Conservation (phyloP, 2,329 filamentous ascomycete species). For the Tolypocladium paradoxum region DNA sequence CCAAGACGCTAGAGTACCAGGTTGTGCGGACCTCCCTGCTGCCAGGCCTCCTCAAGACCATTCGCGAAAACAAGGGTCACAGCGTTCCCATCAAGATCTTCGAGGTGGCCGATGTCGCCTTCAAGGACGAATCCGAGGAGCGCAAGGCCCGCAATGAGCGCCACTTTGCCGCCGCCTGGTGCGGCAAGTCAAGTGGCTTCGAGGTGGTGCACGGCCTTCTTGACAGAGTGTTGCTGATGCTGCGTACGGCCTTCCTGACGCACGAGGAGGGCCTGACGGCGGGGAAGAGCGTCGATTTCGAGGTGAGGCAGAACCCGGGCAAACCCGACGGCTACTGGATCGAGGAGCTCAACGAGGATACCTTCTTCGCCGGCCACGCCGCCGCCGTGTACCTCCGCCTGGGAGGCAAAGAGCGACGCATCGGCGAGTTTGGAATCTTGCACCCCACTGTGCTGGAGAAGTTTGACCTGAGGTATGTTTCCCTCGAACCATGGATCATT, state of each 20-base stretch:
- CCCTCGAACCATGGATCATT: not conserved
- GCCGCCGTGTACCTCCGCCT: constrained; percentile 74
- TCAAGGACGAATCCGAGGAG: constrained; percentile 76
- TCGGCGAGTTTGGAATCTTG: constrained; percentile 88
- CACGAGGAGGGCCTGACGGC: constrained; percentile 55
- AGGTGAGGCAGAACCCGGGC: constrained; percentile 40
- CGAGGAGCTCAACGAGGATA: constrained; percentile 79
- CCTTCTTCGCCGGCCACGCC: constrained; percentile 84
- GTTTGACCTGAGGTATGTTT: constrained; percentile 68
- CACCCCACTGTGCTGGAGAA: constrained; percentile 90
- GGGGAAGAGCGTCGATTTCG: constrained; percentile 39
- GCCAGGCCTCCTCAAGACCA: constrained; percentile 83
- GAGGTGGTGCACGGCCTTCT: constrained; percentile 91
- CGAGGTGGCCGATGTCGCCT: constrained; percentile 81
- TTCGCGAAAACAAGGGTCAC: constrained; percentile 87
- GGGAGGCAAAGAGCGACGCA: constrained; percentile 59
- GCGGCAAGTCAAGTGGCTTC: constrained; percentile 88
- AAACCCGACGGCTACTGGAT: constrained; percentile 81
- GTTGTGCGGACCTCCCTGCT: constrained; percentile 80
- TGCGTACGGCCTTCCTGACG: constrained; percentile 70
- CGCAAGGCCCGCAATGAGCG: constrained; percentile 85
- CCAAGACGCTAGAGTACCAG: constrained; percentile 89
- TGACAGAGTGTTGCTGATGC: constrained; percentile 86
- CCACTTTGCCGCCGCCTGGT: constrained; percentile 93
- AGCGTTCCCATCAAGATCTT: constrained; percentile 84